Conservation (phyloP, 2,329 filamentous ascomycete genomes). For the Botrytis fabae region DNA sequence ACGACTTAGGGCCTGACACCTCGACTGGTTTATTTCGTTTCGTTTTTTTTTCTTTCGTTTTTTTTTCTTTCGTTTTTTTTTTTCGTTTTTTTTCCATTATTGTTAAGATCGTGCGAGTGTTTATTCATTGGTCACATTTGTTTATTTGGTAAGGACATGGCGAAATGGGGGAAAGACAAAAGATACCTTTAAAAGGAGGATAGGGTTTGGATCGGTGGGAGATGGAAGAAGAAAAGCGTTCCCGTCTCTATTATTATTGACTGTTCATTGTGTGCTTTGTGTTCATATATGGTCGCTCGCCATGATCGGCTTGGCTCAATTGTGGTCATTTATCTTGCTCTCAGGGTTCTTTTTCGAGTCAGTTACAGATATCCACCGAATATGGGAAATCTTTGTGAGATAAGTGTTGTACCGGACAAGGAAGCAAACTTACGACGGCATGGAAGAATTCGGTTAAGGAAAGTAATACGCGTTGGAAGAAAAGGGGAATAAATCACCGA, state of each 20-base stretch:
- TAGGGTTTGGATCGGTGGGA: background rate
- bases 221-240: background rate
- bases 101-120: background rate
- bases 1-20: background rate
- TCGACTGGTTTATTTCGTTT: background rate
- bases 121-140: background rate
- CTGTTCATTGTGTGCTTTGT: background rate
- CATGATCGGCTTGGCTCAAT: background rate
- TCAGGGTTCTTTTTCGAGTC: background rate
- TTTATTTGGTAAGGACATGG: background rate
- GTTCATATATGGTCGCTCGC: background rate
- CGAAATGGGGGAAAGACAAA: constrained; percentile 15
- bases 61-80: too few species aligned
- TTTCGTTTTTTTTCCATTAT: background rate
- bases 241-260: background rate
- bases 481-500: background rate
- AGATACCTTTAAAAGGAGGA: background rate
- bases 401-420: background rate
- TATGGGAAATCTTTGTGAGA: background rate
- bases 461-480: background rate
- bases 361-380: background rate
- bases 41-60: background rate
- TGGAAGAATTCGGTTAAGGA: background rate
- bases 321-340: background rate
- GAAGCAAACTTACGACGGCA: background rate